Evolutionary conservation across 23 red algal genomes (phyloP), one percentile per base, ranked within the genome.

Genomic region (Gracilaria caudata): DNA sequence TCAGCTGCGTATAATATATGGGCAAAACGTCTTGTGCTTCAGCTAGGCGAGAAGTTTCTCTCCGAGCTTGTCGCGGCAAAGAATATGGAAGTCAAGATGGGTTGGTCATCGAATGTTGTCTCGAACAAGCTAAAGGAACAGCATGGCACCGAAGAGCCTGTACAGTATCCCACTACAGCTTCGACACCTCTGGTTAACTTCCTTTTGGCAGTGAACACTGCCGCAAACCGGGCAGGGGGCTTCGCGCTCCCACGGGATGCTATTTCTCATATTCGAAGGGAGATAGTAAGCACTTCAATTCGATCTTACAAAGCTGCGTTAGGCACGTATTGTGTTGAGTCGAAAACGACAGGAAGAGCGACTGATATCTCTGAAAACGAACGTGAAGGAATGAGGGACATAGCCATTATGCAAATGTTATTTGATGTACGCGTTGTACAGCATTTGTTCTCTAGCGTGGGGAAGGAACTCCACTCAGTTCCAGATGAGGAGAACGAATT

Each of bases 401-500:
- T 39, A 17, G 63, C 54, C 14, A 8, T 82, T n/a, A 73, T 91
- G 77, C 87, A 91, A 39, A 81, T 91, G 76, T 75, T 81, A 8
- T 91, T 91, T 75, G 87, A 91, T 37, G 23, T 91, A n/a, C 60
- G 32, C 36, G 60, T 81, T 20, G 33, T 91, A n/a, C 51, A 82
- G 38, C 16, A 44, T 40, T 26, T 91, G 25, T 75, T 75, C 40
- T 28, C 7, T 10, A 14, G 14, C 20, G 1, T 49, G 11, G 21
- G 39, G 23, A 47, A 43, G 4, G 65, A 19, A 9, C 16, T 40
- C 8, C 4, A 28, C 29, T 36, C 70, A 10, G 4, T 8, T 24
- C 8, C 4, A 7, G 37, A 56, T 53, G 58, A 81, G 71, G 76
- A 74, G 55, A 39, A 30, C 24, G 63, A 74, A 40, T 28, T 91